Percentiles rank a stretch among this genome's conserved stretches.
Evolutionary conservation across 176 grass and related monocot species (phyloP).

Genomic region (Otatea glauca): DNA sequence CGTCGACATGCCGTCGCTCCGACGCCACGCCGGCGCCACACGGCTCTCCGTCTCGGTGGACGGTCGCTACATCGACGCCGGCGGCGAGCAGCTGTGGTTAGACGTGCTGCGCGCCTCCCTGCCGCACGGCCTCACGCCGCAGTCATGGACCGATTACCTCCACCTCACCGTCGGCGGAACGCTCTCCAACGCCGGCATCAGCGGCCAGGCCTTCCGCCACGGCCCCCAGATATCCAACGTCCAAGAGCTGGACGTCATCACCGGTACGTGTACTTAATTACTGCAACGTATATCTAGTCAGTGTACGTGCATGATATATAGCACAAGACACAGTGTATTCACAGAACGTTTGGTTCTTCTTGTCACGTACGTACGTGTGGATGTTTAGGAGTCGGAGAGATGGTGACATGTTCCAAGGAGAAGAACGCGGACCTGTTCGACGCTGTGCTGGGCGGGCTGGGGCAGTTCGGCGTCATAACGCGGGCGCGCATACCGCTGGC

Average conservation of each 20-base stretch:
- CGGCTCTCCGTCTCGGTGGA: constrained; percentile 32
- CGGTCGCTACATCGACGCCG: constrained; percentile 53
- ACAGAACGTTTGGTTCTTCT: constrained; percentile 8
- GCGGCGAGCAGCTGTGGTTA: constrained; percentile 84
- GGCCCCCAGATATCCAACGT: constrained; percentile 82
- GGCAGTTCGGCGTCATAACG: constrained; percentile 75
- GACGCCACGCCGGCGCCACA: neutral
- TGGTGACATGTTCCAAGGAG: constrained; percentile 57
- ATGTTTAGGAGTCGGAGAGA: constrained; percentile 46
- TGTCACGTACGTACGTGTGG: neutral
- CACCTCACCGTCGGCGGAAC: constrained; percentile 67
- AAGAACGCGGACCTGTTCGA: constrained; percentile 53
- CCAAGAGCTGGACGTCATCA: constrained; percentile 70
- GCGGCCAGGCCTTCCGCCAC: constrained; percentile 60
- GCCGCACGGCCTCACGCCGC: constrained; percentile 48
- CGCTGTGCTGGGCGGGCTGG: constrained; percentile 70
- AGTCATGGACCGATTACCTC: constrained; percentile 72
- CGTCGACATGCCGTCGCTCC: constrained; percentile 65
- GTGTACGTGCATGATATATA: neutral
- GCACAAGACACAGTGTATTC: neutral
- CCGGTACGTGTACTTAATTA: constrained; percentile 43
- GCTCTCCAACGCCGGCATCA: constrained; percentile 77
- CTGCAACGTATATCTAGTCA: too few species aligned
- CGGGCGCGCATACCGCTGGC: constrained; percentile 61
- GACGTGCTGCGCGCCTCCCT: constrained; percentile 62